Base-by-base conservation (phyloP, 2,329 filamentous ascomycete species). In the Calonectria pseudoreteaudii region DNA sequence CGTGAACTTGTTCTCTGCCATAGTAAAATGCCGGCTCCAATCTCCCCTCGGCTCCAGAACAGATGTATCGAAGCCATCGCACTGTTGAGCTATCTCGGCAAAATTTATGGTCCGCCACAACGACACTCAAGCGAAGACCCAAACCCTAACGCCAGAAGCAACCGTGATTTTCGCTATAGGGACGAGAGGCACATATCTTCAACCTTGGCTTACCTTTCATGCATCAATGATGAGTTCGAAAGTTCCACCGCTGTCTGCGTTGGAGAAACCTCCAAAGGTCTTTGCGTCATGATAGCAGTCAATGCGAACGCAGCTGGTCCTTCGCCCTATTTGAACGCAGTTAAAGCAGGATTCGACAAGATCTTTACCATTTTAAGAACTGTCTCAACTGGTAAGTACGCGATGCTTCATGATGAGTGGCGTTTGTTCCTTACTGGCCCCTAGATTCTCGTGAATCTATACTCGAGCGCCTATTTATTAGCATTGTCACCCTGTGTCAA, bases 181-280 rank as follows among this genome's bases (percentile, higher is more conserved):
- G 70, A 77, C n/a, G 79, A 80, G 62, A 72, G 34, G 18, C 50
- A 52, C n/a, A 11, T 80, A n/a, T 62, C 74, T 1, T 67, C 60
- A 14, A 74, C 70, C 2, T 38, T 80, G 64, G 79, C 74, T 2
- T 78, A 77, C 20, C 50, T 81, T 7, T 80, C 77, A 14, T 74
- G 68, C 20, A 75, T 77, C 13, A 44, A 26, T 16, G 62, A 75
- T 30, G 71, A 80, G 23, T 16, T 49, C 1, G 10, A 31, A 5
- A 72, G 68, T 1, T 34, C 78, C 23, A 75, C 77, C 10, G 79
- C 79, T 18, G 79, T 78, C 8, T 78, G 77, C 47, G 67, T 78
- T 4, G 58, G 77, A 6, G 75, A 81, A 30, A 62, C 11, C 6
- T 14, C 34, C 8, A 8, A 50, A 20, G 26, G 66, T 2, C 26